Percentiles rank a stretch among this genome's conserved stretches.
Conservation (phyloP, 371 early-diverging fungal genomes). For the Circinella minor region DNA sequence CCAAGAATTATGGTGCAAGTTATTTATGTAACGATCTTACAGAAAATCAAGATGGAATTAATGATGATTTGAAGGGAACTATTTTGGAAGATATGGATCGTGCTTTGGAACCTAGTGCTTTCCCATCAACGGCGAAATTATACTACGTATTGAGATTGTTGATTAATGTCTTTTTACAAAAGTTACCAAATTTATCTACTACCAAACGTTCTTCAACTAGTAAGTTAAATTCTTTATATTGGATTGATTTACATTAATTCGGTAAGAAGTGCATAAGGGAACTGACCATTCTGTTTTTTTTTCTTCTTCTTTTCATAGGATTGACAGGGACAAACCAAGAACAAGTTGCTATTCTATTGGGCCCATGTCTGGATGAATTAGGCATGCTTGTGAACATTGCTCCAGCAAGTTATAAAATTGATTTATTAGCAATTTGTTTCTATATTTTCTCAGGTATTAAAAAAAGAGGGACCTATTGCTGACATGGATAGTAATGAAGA, state of each 20-base stretch:
- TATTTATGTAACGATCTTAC: constrained; percentile 52
- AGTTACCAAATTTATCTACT: constrained; percentile 42
- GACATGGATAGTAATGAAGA: too few species aligned
- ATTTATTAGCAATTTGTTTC: constrained; percentile 48
- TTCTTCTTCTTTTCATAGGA: neutral
- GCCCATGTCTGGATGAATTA: constrained; percentile 48
- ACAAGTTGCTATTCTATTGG: constrained; percentile 29
- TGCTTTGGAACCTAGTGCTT: constrained; percentile 41
- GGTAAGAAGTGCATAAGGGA: too few species aligned
- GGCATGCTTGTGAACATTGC: constrained; percentile 43
- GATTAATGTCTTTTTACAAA: constrained; percentile 55
- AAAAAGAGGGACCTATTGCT: too few species aligned
- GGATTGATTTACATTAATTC: too few species aligned
- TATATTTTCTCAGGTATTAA: constrained; percentile 45
- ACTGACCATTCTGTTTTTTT: neutral
- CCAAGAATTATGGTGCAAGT: constrained; percentile 41
- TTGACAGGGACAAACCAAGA: constrained; percentile 16
- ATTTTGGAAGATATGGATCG: constrained; percentile 25
- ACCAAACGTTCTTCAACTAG: constrained; percentile 29
- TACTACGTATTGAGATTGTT: constrained; percentile 54
- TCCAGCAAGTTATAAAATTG: constrained; percentile 47
- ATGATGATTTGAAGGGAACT: too few species aligned
- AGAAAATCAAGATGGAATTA: neutral
- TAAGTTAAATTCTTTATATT: constrained; percentile 7
- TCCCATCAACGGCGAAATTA: constrained; percentile 51